A percentile compares a stretch with the other conserved stretches of the same genome.
phyloP scores from a whole-genome alignment of 2,329 filamentous ascomycete species.

The Talaromyces sp. region DNA sequence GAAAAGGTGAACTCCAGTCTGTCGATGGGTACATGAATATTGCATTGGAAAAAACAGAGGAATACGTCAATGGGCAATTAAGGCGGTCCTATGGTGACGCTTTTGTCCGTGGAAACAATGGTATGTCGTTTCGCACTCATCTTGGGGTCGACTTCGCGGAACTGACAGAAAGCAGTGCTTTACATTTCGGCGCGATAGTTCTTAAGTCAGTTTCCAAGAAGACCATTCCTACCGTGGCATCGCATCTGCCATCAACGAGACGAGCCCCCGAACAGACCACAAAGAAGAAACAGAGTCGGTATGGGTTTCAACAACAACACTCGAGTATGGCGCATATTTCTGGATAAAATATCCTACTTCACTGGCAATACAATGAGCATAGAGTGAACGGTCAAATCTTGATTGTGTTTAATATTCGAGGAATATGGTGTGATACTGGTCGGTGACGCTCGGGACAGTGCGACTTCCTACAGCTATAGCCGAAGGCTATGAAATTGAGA shows the following conservation, averaged over 20 bases:
- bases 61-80: slow-evolving; percentile 82
- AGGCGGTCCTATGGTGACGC: slow-evolving; percentile 86
- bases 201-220: neutral
- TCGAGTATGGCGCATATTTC: no score
- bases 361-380: neutral
- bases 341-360: neutral
- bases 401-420: neutral
- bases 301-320: neutral
- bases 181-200: slow-evolving; percentile 39
- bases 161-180: slow-evolving; percentile 26
- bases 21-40: slow-evolving; percentile 99
- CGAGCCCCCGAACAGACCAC: neutral
- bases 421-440: slow-evolving; percentile 4
- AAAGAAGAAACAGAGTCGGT: neutral
- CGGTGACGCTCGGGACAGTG: neutral
- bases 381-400: neutral
- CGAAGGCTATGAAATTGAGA: neutral
- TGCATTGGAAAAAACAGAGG: slow-evolving; percentile 90
- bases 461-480: neutral
- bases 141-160: neutral
- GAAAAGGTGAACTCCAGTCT: slow-evolving; percentile 83
- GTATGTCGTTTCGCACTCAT: slow-evolving; percentile 48
- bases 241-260: neutral
- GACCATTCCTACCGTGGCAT: neutral
- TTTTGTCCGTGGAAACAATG: slow-evolving; percentile 94